Percentiles rank a stretch among this genome's conserved stretches.
Conservation (phyloP, 2,329 filamentous ascomycete species). For the Verticillium alfalfae region DNA sequence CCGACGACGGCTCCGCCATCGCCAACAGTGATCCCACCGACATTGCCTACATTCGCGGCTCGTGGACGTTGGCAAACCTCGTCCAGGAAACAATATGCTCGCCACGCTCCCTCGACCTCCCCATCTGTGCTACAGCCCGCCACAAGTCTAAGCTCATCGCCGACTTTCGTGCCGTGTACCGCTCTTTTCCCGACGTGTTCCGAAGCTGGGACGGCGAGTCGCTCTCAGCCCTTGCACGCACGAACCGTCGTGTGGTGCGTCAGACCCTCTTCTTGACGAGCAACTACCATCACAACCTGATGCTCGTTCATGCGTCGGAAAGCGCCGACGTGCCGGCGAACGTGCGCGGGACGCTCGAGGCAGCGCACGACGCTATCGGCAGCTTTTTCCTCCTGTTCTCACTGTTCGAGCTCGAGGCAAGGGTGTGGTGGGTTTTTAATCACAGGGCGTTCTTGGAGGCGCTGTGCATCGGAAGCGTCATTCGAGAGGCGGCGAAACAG, state of each 20-base stretch:
- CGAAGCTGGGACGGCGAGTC: conserved; percentile 61
- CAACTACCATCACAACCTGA: conserved; percentile 79
- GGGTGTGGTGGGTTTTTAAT: conserved; percentile 82
- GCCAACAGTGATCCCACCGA: conserved; percentile 59
- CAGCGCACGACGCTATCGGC: conserved; percentile 68
- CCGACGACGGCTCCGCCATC: conserved; percentile 54
- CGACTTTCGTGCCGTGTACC: conserved; percentile 65
- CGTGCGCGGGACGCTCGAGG: conserved; percentile 64
- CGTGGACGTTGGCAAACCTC: conserved; percentile 73
- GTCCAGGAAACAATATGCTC: conserved; percentile 74
- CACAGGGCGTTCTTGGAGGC: conserved; percentile 76
- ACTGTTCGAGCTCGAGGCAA: conserved; percentile 64
- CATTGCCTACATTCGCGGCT: conserved; percentile 67
- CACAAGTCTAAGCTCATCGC: conserved; percentile 66
- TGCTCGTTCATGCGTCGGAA: conserved; percentile 70
- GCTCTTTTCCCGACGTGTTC: conserved; percentile 66
- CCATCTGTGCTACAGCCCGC: conserved; percentile 61
- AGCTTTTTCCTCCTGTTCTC: conserved; percentile 70
- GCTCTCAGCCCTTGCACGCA: conserved; percentile 49
- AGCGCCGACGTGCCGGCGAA: conserved; percentile 60
- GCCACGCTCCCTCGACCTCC: conserved; percentile 66
- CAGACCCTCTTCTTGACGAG: conserved; percentile 76
- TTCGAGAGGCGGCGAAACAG: conserved; percentile 45
- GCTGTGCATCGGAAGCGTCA: conserved; percentile 58
- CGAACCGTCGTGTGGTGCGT: conserved; percentile 60